phyloP scores from a whole-genome alignment of 495 filamentous ascomycete genomes.

The Polyplosphaeria fusca region DNA sequence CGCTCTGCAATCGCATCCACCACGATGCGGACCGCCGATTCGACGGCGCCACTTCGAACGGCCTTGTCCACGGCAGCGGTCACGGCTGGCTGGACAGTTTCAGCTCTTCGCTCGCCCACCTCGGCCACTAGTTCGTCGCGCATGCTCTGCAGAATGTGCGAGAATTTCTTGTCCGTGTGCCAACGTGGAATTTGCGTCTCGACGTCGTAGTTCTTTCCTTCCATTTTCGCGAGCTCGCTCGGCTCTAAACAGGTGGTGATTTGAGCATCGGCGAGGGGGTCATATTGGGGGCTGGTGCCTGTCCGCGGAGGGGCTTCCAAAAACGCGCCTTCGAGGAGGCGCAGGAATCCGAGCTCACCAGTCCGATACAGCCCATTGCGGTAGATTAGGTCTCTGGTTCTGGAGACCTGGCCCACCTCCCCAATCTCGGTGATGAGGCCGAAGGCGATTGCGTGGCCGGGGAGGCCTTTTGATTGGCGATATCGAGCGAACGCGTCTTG shows the following conservation, averaged over 20 bases:
- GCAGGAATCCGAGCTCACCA: background rate
- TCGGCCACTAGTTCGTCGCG: constrained; percentile 1
- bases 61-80: background rate
- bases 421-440: constrained; percentile 33
- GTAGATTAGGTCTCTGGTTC: background rate
- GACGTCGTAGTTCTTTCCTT: background rate
- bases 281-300: background rate
- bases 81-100: background rate
- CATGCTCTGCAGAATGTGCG: constrained; percentile 6
- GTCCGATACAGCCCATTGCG: constrained; percentile 8
- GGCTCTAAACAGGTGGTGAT: background rate
- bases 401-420: background rate
- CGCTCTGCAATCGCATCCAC: constrained; percentile 15
- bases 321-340: background rate
- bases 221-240: background rate
- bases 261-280: background rate
- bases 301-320: background rate
- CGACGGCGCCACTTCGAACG: background rate
- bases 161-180: constrained; percentile 1
- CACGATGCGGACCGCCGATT: constrained; percentile 14
- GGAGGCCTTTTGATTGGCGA: constrained; percentile 24
- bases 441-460: constrained; percentile 29
- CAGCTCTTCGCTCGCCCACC: background rate
- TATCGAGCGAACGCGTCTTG: constrained; percentile 28
- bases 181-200: background rate